Conservation (phyloP, 441 rosid species). For the Jatropha multifida region DNA sequence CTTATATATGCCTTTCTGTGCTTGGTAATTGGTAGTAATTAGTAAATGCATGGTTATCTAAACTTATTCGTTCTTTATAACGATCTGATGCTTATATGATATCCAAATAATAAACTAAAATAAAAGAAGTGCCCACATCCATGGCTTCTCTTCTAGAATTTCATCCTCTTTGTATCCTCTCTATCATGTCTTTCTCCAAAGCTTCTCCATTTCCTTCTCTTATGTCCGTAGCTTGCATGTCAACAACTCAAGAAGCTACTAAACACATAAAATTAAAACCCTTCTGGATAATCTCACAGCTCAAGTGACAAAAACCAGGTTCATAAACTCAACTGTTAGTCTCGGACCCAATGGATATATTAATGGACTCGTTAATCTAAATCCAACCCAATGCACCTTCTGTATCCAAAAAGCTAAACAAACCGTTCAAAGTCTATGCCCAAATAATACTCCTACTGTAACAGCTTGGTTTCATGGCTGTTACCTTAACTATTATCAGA, state of each 20-base stretch:
- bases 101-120: too few relatives aligned
- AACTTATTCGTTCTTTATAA: too few relatives aligned
- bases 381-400: neutral
- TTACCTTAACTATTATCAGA: neutral
- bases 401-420: neutral
- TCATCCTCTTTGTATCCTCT: neutral
- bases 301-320: neutral
- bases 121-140: neutral
- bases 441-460: neutral
- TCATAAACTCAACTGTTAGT: neutral
- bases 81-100: too few relatives aligned
- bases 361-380: neutral
- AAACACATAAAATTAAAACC: neutral
- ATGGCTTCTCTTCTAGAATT: neutral
- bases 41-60: too few relatives aligned
- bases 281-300: neutral
- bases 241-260: neutral
- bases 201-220: neutral
- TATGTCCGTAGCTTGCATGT: neutral
- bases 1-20: too few relatives aligned
- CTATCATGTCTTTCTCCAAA: neutral
- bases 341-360: neutral
- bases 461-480: constrained; percentile 7
- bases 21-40: too few relatives aligned
- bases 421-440: neutral